phyloP scores from a whole-genome alignment of 2,329 filamentous ascomycete species.

The Magnaporthiopsis poae region DNA sequence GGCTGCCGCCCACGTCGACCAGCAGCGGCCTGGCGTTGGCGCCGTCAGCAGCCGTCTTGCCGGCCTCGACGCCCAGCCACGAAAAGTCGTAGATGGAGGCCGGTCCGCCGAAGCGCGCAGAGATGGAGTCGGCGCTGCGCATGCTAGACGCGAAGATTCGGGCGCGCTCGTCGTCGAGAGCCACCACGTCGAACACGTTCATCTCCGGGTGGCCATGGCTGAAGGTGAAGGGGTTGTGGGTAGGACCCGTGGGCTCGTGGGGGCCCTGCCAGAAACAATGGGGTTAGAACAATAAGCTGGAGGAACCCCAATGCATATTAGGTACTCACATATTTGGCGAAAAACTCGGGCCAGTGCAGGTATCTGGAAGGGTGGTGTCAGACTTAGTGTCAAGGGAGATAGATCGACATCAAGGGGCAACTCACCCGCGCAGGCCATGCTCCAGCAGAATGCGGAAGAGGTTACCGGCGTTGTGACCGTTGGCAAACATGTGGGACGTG shows the following conservation, averaged over 20 bases:
- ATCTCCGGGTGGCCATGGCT: conserved; percentile 17
- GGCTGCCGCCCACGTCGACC: conserved; percentile 17
- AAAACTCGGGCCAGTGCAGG: conserved; percentile 18
- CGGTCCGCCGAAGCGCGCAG: conserved; percentile 13
- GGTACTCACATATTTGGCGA: conserved; percentile 10
- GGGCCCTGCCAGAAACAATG: conserved; percentile 9
- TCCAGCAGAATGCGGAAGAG: conserved; percentile 16
- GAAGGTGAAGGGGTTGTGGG: conserved; percentile 17
- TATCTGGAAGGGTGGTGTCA: conserved; percentile 5
- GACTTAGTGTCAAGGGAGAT: background rate
- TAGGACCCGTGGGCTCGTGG: conserved; percentile 13
- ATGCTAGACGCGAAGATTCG: conserved; percentile 15
- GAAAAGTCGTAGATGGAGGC: conserved; percentile 16
- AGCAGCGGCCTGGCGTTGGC: conserved; percentile 8
- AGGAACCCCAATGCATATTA: no score
- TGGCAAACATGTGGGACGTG: conserved; percentile 15
- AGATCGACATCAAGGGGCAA: background rate
- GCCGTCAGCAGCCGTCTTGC: background rate
- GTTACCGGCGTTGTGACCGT: conserved; percentile 10
- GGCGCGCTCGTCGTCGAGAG: conserved; percentile 15
- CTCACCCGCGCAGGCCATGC: conserved; percentile 17
- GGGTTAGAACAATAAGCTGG: no score
- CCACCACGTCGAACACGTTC: conserved; percentile 19
- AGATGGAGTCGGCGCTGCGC: conserved; percentile 9
- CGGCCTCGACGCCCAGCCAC: conserved; percentile 16